phyloP scores from a whole-genome alignment of 1,139 yeast genomes.

The Pichia sp. region DNA sequence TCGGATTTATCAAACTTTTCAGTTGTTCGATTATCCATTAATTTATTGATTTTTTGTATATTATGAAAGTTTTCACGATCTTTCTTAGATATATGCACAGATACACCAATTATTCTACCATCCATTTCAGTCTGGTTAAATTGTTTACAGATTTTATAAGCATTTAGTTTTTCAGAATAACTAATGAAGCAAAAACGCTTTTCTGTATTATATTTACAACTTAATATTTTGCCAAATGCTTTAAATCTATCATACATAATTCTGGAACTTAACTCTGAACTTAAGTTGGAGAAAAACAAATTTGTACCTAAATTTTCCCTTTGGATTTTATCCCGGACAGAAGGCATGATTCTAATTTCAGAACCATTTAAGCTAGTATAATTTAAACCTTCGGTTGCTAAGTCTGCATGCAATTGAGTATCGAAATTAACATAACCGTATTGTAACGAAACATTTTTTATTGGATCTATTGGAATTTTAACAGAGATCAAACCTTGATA shows the following conservation, averaged over 20 bases:
- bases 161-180: slow-evolving; percentile 35
- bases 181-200: slow-evolving; percentile 42
- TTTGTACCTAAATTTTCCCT: slow-evolving; percentile 34
- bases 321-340: slow-evolving; percentile 34
- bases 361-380: slow-evolving; percentile 35
- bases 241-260: slow-evolving; percentile 39
- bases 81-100: slow-evolving; percentile 39
- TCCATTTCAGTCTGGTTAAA: slow-evolving; percentile 30
- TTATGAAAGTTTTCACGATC: slow-evolving; percentile 21
- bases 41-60: background rate
- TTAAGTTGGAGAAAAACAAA: slow-evolving; percentile 35
- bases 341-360: slow-evolving; percentile 49
- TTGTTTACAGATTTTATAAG: slow-evolving; percentile 34
- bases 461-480: slow-evolving; percentile 39
- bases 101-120: slow-evolving; percentile 31
- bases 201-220: slow-evolving; percentile 39
- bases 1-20: too few species aligned
- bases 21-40: background rate
- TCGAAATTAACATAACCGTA: slow-evolving; percentile 47
- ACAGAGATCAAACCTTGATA: slow-evolving; percentile 40
- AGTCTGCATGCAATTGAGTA: slow-evolving; percentile 32
- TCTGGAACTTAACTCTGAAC: slow-evolving; percentile 35
- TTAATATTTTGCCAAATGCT: slow-evolving; percentile 36
- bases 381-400: slow-evolving; percentile 40
- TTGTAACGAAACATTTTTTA: slow-evolving; percentile 38